Percentiles rank a stretch among this genome's conserved stretches.
Evolutionary conservation across 257 asterid species (phyloP).

Genomic region (Galeopsis tetrahit): DNA sequence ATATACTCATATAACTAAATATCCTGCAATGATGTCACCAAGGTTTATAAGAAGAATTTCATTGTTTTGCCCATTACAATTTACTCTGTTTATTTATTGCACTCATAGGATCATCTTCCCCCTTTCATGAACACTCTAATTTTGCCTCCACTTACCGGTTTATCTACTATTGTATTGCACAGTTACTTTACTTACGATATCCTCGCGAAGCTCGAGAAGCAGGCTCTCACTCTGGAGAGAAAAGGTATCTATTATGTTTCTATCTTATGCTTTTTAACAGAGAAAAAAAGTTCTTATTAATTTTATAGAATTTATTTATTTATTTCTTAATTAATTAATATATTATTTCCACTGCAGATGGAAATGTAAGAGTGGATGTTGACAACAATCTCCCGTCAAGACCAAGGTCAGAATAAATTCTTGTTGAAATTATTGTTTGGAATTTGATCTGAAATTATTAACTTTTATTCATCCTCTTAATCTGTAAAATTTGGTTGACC

Average conservation of each 20-base stretch:
- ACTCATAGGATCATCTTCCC: background rate
- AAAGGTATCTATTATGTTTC: conserved; percentile 45
- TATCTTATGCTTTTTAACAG: conserved; percentile 7
- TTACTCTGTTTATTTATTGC: background rate
- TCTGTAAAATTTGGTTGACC: conserved; percentile 1
- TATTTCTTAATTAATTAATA: conserved; percentile 26
- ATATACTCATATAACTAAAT: background rate
- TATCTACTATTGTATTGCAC: conserved; percentile 31
- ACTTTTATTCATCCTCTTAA: background rate
- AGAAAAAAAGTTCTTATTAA: background rate
- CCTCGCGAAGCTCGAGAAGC: conserved; percentile 76
- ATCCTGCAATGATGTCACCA: conserved; percentile 3
- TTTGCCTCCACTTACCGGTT: conserved; percentile 13
- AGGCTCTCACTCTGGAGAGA: conserved; percentile 60
- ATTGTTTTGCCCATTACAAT: background rate
- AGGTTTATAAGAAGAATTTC: conserved; percentile 4
- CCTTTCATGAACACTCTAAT: background rate
- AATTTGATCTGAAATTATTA: conserved; percentile 28
- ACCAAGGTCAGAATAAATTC: conserved; percentile 52
- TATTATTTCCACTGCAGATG: conserved; percentile 44
- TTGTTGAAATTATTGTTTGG: background rate
- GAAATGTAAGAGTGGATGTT: conserved; percentile 35
- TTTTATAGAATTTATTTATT: background rate
- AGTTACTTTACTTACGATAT: conserved; percentile 81
- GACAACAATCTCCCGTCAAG: conserved; percentile 40